These are phyloP conservation scores for Chytridiales sp. DNA, from an alignment of 371 early-diverging fungal genomes.

Conservation along the genomic window DNA sequence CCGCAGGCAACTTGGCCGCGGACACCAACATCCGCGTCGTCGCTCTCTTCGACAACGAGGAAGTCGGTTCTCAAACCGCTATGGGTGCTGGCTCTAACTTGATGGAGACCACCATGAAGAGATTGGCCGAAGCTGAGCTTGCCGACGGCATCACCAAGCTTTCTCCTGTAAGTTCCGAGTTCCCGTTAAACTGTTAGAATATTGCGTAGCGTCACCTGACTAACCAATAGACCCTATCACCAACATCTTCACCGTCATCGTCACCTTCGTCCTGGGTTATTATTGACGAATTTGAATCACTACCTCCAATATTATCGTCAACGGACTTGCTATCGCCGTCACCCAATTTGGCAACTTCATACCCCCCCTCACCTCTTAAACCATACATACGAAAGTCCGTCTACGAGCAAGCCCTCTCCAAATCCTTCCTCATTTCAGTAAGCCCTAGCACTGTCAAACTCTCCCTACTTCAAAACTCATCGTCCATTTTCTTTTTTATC, in stretches of 20 bases:
- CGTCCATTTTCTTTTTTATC: slow-evolving; percentile 3
- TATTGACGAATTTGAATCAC: slow-evolving; percentile 42
- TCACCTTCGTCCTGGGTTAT: slow-evolving; percentile 12
- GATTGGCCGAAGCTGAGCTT: slow-evolving; percentile 26
- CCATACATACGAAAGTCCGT: slow-evolving; percentile 36
- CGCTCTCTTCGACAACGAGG: slow-evolving; percentile 96
- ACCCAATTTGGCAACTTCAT: slow-evolving; percentile 5
- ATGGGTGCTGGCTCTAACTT: slow-evolving; percentile 93
- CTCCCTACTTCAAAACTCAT: neutral
- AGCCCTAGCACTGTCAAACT: slow-evolving; percentile 10
- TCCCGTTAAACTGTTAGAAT: no score
- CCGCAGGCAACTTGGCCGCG: slow-evolving; percentile 47
- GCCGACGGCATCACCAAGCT: no score
- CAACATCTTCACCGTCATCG: slow-evolving; percentile 8
- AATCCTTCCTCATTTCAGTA: slow-evolving; percentile 79
- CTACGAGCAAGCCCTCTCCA: slow-evolving; percentile 82
- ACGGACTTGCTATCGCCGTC: slow-evolving; percentile 7
- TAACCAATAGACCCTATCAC: no score
- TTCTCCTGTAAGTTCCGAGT: no score
- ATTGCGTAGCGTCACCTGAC: no score
- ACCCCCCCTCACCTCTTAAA: slow-evolving; percentile 1
- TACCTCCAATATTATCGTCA: slow-evolving; percentile 5
- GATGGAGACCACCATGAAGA: slow-evolving; percentile 52
- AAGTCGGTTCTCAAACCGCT: slow-evolving; percentile 93
- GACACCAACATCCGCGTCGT: slow-evolving; percentile 83